A percentile compares a stretch with the other conserved stretches of the same genome.
Evolutionary conservation across 345 rosid genomes (phyloP).

Genomic region (Arabidopsis arenosa): DNA sequence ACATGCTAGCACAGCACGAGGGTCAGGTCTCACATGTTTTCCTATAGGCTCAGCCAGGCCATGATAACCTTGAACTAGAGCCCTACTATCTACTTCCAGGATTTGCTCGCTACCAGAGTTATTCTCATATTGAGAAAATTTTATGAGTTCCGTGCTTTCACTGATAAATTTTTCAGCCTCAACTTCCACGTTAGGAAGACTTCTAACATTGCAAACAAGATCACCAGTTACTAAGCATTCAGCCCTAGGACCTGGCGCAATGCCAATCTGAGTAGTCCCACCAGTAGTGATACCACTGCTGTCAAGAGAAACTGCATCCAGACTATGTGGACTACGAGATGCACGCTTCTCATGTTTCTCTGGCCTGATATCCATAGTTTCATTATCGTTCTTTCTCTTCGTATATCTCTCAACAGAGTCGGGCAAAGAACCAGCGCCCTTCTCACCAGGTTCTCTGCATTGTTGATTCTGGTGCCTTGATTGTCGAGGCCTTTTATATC

Average conservation of each 20-base stretch:
- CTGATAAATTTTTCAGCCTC: conserved; percentile 30
- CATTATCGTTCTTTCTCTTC: conserved; percentile 55
- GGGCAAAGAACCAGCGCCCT: conserved; percentile 34
- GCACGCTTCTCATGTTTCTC: conserved; percentile 52
- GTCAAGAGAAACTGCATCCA: conserved; percentile 48
- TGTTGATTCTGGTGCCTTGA: conserved; percentile 53
- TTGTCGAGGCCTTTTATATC: conserved; percentile 55
- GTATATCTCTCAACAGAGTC: conserved; percentile 46
- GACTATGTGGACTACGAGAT: conserved; percentile 51
- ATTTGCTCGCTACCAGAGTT: conserved; percentile 26
- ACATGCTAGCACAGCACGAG: conserved; percentile 34
- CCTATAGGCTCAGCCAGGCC: conserved; percentile 44
- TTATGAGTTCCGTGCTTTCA: conserved; percentile 23
- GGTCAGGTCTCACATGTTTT: conserved; percentile 43
- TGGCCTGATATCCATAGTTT: conserved; percentile 44
- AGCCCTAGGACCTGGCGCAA: conserved; percentile 40
- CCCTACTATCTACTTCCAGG: conserved; percentile 34
- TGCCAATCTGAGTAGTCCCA: conserved; percentile 40
- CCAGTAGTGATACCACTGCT: conserved; percentile 40
- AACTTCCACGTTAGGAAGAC: conserved; percentile 38
- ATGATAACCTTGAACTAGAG: conserved; percentile 34
- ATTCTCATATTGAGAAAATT: conserved; percentile 21
- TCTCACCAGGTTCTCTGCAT: conserved; percentile 49
- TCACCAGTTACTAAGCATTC: conserved; percentile 39
- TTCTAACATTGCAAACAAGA: conserved; percentile 39